Evolutionary conservation across 2,329 filamentous ascomycete species (phyloP).

Genomic region (Ophiocordyceps sinensis): DNA sequence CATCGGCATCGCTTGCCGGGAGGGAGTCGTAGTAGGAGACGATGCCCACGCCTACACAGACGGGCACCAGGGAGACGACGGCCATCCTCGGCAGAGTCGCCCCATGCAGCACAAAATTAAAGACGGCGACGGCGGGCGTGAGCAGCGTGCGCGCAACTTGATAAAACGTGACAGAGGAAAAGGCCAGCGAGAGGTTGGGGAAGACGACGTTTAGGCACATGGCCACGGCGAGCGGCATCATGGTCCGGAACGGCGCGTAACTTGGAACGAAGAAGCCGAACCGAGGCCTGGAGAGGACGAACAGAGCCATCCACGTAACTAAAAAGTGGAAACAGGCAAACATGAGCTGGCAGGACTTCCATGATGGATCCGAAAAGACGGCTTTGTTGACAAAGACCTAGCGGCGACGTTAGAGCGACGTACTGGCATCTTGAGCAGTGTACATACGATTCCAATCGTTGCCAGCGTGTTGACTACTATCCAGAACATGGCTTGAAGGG

Average conservation of each 20-base stretch:
- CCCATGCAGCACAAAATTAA: conserved; percentile 49
- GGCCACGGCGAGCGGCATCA: conserved; percentile 49
- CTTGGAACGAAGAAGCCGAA: conserved; percentile 47
- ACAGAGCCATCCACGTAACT: conserved; percentile 50
- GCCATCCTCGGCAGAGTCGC: conserved; percentile 40
- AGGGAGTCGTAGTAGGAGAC: conserved; percentile 57
- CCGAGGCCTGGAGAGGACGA: conserved; percentile 39
- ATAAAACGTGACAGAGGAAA: conserved; percentile 55
- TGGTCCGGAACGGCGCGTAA: conserved; percentile 35
- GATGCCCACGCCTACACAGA: conserved; percentile 49
- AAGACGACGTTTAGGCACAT: conserved; percentile 59
- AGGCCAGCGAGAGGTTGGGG: conserved; percentile 52
- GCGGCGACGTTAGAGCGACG: conserved; percentile 2
- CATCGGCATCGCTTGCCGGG: conserved; percentile 26
- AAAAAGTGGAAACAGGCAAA: conserved; percentile 58
- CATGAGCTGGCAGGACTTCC: conserved; percentile 47
- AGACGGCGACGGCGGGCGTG: conserved; percentile 48
- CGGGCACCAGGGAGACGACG: conserved; percentile 39
- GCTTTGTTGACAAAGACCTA: conserved; percentile 58
- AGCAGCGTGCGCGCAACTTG: conserved; percentile 54
- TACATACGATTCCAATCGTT: conserved; percentile 45
- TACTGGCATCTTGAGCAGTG: not conserved
- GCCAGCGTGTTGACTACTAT: conserved; percentile 47
- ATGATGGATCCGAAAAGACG: conserved; percentile 50
- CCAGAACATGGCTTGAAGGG: conserved; percentile 25